phyloP scores from a whole-genome alignment of 495 filamentous ascomycete species.

The Immersiella caudata region DNA sequence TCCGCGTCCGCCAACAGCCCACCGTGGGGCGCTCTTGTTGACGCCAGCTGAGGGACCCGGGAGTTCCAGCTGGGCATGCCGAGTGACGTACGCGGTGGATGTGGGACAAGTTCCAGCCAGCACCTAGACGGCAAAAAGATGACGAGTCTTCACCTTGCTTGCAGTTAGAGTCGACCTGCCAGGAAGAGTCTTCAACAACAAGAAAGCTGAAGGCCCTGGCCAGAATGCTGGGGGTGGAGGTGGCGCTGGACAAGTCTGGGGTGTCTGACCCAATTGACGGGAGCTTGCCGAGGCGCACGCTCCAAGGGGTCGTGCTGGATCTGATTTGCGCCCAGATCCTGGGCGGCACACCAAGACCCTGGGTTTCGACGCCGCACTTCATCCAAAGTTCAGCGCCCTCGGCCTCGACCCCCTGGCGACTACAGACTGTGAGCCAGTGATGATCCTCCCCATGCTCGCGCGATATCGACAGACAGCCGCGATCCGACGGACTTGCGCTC shows the following conservation, averaged over 20 bases:
- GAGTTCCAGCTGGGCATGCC: background rate
- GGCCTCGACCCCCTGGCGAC: slow-evolving; percentile 1
- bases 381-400: slow-evolving; percentile 13
- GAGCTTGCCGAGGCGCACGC: slow-evolving; percentile 24
- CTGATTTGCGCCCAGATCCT: slow-evolving; percentile 34
- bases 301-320: slow-evolving; percentile 23
- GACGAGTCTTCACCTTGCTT: background rate
- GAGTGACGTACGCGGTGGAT: background rate
- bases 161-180: background rate
- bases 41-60: slow-evolving; percentile 7
- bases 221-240: slow-evolving; percentile 14
- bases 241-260: slow-evolving; percentile 13
- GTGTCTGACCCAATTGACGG: slow-evolving; percentile 23
- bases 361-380: slow-evolving; percentile 11
- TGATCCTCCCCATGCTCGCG: slow-evolving; percentile 10
- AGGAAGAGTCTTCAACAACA: background rate
- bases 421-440: background rate
- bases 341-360: slow-evolving; percentile 22
- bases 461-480: slow-evolving; percentile 3
- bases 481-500: slow-evolving; percentile 1
- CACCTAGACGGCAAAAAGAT: background rate
- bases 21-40: background rate
- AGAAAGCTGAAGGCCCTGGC: slow-evolving; percentile 7
- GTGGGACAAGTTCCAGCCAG: background rate
- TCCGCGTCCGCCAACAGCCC: background rate